These are phyloP conservation scores for Polychytrium aggregatum DNA, from an alignment of 192 early-diverging fungal genomes.

Conservation along the genomic window DNA sequence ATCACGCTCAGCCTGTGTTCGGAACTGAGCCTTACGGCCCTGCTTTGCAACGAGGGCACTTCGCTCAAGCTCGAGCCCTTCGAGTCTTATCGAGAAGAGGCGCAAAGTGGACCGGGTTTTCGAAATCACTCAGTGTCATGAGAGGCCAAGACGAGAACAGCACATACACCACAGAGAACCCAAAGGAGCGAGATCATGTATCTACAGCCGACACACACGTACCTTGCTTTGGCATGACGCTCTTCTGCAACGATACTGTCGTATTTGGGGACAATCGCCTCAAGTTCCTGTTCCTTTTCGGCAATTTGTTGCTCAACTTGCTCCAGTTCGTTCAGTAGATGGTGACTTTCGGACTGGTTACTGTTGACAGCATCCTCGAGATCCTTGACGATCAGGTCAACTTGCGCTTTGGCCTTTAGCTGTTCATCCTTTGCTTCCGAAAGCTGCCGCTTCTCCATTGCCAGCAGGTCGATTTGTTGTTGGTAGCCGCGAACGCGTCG, in stretches of 20 bases:
- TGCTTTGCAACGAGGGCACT: slow-evolving; percentile 76
- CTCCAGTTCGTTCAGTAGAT: slow-evolving; percentile 12
- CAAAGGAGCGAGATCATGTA: too few species aligned
- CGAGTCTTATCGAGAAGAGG: slow-evolving; percentile 29
- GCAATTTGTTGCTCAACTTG: slow-evolving; percentile 44
- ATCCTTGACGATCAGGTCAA: slow-evolving; percentile 71
- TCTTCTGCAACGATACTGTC: slow-evolving; percentile 47
- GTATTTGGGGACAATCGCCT: slow-evolving; percentile 51
- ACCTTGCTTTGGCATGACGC: slow-evolving; percentile 52
- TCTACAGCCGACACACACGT: too few species aligned
- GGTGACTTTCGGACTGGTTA: background rate
- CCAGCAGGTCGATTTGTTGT: slow-evolving; percentile 54
- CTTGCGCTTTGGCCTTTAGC: slow-evolving; percentile 65
- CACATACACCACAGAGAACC: too few species aligned
- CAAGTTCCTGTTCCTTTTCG: slow-evolving; percentile 54
- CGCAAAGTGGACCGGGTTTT: background rate
- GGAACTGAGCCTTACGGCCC: slow-evolving; percentile 70
- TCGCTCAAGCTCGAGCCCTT: slow-evolving; percentile 53
- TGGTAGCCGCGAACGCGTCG: slow-evolving; percentile 39
- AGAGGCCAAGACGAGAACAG: too few species aligned
- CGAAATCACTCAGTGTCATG: too few species aligned
- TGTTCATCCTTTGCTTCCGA: slow-evolving; percentile 62
- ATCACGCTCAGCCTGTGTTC: slow-evolving; percentile 65
- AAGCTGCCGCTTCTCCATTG: slow-evolving; percentile 56
- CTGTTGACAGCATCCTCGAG: slow-evolving; percentile 45